Percentiles rank a stretch among this genome's conserved stretches.
phyloP scores from a whole-genome alignment of 75 land plant species.

The Cunninghamia lanceolata region DNA sequence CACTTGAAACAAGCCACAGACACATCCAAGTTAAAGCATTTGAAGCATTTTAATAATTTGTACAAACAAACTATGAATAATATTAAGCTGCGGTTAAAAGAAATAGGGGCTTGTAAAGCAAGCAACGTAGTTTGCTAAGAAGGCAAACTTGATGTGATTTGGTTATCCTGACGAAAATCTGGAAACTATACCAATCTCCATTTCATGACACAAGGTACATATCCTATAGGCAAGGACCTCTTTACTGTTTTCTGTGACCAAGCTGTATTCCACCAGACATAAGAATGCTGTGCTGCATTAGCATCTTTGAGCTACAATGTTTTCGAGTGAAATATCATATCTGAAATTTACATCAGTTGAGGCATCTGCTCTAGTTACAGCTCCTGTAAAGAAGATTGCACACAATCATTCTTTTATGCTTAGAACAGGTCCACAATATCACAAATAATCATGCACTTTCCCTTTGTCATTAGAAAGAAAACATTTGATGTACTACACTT shows the following conservation, averaged over 20 bases:
- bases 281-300: not conserved
- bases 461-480: not conserved
- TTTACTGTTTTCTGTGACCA: constrained; percentile 3
- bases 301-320: not conserved
- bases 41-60: no score
- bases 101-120: not conserved
- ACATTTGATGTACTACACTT: no score
- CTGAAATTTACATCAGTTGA: not conserved
- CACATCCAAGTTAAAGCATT: not conserved
- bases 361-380: not conserved
- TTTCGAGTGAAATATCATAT: not conserved
- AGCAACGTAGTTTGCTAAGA: not conserved
- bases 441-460: not conserved
- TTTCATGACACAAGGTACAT: not conserved
- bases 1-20: not conserved
- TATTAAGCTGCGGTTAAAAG: not conserved
- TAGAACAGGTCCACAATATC: not conserved
- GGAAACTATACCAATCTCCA: not conserved
- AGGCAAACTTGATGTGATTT: not conserved
- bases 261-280: not conserved
- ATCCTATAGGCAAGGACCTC: not conserved
- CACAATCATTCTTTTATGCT: not conserved
- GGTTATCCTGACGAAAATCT: not conserved
- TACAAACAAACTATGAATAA: no score
- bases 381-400: not conserved